Evolutionary conservation across 2,329 filamentous ascomycete species (phyloP), one percentile per base, ranked within the genome.

Genomic region (Dactylonectria macrodidyma): DNA sequence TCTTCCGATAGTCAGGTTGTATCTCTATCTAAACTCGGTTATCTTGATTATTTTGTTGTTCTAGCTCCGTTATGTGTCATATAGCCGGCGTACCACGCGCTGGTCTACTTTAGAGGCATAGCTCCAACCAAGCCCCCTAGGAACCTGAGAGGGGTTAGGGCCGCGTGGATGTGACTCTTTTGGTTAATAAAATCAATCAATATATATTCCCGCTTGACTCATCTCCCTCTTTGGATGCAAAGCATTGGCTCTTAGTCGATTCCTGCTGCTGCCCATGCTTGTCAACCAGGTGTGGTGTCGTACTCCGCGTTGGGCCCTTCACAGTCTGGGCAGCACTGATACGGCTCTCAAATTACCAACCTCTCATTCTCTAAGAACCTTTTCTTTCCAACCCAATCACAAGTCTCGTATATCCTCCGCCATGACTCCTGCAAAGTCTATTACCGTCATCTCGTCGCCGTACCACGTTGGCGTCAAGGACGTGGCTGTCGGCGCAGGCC

Each of bases 391-490:
- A n/a, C 5, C 16, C 9, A 9, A 14, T 9, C 7, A 11, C 8
- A 10, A 3, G 22, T 46, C 24, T 24, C 33, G 16, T 6, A 8
- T 22, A 3, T 9, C 19, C 1, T 34, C 56, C 14, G 54, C n/a
- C 8, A 69, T 69, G 69, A 1, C 57, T 16, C 60, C 60, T 19
- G 60, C 65, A 47, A 65, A 63, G 14, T 79, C 77, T 22, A 71
- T 81, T 59, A 79, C 79, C 8, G 65, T 83, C 60, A 81, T 83
- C 60, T 76, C 77, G 33, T 80, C 79, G 0, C 82, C 81, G 0
- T 84, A 83, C 73, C 82, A 84, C 58, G 77, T 81, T 58, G 81
- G 82, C 41, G 63, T 78, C 36, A 76, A 73, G 46, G 73, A 82
- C 60, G 76, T 79, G 52, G 78, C 78, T 6, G 79, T 83, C 14